These are phyloP conservation scores for Telfairia occidentalis DNA, from an alignment of 331 rosid species.

Conservation along the genomic window DNA sequence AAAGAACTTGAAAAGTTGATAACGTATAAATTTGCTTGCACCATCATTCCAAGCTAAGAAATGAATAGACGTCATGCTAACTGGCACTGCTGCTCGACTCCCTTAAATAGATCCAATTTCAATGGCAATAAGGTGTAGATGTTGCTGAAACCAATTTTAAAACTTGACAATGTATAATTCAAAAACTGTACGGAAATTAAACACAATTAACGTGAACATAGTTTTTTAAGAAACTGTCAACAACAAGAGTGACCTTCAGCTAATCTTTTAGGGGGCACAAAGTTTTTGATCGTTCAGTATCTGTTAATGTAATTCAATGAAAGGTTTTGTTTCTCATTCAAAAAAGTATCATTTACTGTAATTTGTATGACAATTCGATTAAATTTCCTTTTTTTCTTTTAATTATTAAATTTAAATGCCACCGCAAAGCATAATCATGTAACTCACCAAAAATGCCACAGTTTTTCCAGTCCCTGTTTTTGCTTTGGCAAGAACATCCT, in stretches of 20 bases:
- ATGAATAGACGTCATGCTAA: constrained; percentile 4
- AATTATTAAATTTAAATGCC: neutral
- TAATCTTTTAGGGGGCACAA: neutral
- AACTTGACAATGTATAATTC: neutral
- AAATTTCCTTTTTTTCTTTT: neutral
- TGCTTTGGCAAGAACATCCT: constrained; percentile 96
- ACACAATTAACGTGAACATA: neutral
- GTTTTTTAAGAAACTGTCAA: neutral
- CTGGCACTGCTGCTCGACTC: constrained; percentile 2
- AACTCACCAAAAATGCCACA: constrained; percentile 90
- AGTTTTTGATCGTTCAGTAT: neutral
- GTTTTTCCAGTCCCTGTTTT: constrained; percentile 98
- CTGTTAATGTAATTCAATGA: too few relatives aligned
- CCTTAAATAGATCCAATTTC: neutral
- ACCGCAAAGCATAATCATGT: neutral
- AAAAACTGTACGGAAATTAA: neutral
- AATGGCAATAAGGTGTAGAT: neutral
- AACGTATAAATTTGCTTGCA: constrained; percentile 13
- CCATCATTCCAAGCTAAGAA: constrained; percentile 1
- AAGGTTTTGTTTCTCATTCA: too few relatives aligned
- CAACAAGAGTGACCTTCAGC: neutral
- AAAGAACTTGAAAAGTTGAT: constrained; percentile 19
- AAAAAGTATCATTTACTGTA: neutral
- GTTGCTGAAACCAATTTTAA: neutral
- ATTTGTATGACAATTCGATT: neutral